Conservation (phyloP, 164 flowering plant genomes). For the Aristolochia fimbriata region DNA sequence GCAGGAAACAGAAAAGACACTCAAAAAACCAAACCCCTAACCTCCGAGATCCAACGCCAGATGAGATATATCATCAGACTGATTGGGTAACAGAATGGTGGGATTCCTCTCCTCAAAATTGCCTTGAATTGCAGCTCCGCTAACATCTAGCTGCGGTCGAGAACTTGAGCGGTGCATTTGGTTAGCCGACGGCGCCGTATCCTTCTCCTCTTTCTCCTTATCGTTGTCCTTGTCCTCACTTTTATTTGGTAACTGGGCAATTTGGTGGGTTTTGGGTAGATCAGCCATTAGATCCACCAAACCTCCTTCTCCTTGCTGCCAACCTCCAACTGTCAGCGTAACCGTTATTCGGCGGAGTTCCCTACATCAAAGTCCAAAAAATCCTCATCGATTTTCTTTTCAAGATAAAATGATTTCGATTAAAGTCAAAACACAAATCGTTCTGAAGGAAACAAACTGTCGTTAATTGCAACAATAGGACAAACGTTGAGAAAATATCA, state of each 20-base stretch:
- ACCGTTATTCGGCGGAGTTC: background rate
- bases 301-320: conserved; percentile 8
- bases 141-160: conserved; percentile 85
- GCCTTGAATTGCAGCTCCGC: conserved; percentile 89
- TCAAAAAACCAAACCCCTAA: background rate
- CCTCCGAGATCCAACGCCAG: conserved; percentile 60
- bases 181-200: conserved; percentile 40
- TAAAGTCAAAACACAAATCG: background rate
- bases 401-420: background rate
- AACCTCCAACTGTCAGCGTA: conserved; percentile 9
- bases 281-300: conserved; percentile 13
- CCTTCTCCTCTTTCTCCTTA: conserved; percentile 16
- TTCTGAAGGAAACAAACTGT: too few species aligned
- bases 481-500: too few species aligned
- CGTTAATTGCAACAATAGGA: too few species aligned
- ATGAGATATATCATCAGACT: conserved; percentile 94
- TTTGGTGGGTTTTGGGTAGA: background rate
- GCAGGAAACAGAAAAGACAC: background rate
- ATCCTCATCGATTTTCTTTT: background rate
- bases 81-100: conserved; percentile 86
- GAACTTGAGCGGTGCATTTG: conserved; percentile 72
- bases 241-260: background rate
- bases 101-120: conserved; percentile 87
- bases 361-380: background rate
- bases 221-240: background rate